Evolutionary conservation across 768 basidiomycete genomes (phyloP).

Genomic region (Pisolithus sp.): DNA sequence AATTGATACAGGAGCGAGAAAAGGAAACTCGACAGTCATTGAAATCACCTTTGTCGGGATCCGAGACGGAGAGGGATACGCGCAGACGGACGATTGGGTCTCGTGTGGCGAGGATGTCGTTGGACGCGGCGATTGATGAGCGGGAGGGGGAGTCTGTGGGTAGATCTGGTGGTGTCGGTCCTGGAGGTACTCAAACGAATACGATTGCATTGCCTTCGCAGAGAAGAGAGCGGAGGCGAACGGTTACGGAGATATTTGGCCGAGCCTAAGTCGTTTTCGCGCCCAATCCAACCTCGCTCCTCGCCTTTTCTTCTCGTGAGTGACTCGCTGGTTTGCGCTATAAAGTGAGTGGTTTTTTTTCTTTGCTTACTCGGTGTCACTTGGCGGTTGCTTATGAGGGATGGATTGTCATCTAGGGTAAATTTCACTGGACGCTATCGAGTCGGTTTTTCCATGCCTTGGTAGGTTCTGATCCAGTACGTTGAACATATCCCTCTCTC

Average conservation of each 20-base stretch:
- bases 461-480: no score
- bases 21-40: conserved; percentile 20
- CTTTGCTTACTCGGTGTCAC: no score
- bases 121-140: conserved; percentile 29
- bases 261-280: conserved; percentile 6
- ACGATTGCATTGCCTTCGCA: conserved; percentile 29
- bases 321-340: background rate
- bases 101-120: conserved; percentile 41
- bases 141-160: conserved; percentile 23
- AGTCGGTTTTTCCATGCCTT: no score
- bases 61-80: conserved; percentile 46
- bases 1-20: conserved; percentile 5
- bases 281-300: no score
- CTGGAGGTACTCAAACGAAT: conserved; percentile 28
- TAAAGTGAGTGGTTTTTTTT: conserved; percentile 14
- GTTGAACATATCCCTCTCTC: no score
- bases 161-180: conserved; percentile 29
- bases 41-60: conserved; percentile 33
- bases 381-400: no score
- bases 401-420: no score
- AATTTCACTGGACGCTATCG: no score
- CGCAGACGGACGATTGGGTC: conserved; percentile 33
- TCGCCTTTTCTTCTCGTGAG: background rate
- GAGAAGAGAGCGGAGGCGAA: conserved; percentile 40
- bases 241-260: conserved; percentile 45